Percentiles rank a stretch among this genome's conserved stretches.
Conservation (phyloP, 73 alveolate species). For the Stentor coeruleus region DNA sequence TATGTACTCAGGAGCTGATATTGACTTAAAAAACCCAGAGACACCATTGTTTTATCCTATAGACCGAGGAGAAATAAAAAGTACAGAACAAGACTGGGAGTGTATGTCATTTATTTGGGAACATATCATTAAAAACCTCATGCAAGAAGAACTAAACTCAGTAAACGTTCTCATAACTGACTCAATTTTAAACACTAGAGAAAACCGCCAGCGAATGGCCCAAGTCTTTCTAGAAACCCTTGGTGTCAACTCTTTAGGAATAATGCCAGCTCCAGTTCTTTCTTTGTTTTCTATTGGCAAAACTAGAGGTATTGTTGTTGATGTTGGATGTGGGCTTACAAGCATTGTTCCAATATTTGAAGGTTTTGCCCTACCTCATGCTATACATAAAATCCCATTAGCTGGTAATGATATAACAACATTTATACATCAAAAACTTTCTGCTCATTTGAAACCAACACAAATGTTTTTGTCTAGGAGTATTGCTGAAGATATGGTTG, state of each 20-base stretch:
- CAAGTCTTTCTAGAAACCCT: conserved; percentile 54
- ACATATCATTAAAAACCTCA: conserved; percentile 51
- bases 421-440: conserved; percentile 24
- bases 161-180: conserved; percentile 63
- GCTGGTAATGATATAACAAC: conserved; percentile 82
- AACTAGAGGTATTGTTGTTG: conserved; percentile 71
- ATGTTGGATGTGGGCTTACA: conserved; percentile 79
- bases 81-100: conserved; percentile 48
- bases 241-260: conserved; percentile 57
- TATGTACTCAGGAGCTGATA: conserved; percentile 36
- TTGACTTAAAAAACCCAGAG: conserved; percentile 26
- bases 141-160: conserved; percentile 54
- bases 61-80: conserved; percentile 54
- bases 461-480: conserved; percentile 40
- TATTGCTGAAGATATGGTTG: conserved; percentile 59
- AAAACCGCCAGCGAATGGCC: conserved; percentile 64
- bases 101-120: conserved; percentile 58
- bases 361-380: conserved; percentile 81
- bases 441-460: conserved; percentile 17
- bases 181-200: conserved; percentile 56
- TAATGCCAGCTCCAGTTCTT: conserved; percentile 60
- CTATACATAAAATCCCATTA: conserved; percentile 71
- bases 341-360: conserved; percentile 77
- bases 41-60: conserved; percentile 51
- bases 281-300: conserved; percentile 68